phyloP scores from a whole-genome alignment of 371 early-diverging fungal genomes.

The Mucor lusitanicus region DNA sequence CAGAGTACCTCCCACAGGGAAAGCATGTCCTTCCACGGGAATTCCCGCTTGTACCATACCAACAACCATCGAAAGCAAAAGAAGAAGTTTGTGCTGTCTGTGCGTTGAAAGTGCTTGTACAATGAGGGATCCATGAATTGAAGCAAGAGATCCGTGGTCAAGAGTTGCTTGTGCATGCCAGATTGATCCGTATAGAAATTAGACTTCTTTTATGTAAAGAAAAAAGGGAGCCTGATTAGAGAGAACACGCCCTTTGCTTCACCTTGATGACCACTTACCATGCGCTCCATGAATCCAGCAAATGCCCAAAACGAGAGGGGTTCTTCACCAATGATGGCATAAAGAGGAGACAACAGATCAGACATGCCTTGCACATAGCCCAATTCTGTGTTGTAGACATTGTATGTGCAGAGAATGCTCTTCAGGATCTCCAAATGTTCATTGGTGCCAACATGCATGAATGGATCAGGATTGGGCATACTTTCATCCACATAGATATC shows the following conservation, averaged over 20 bases:
- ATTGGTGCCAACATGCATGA: slow-evolving; percentile 56
- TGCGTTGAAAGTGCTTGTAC: slow-evolving; percentile 74
- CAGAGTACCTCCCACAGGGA: slow-evolving; percentile 89
- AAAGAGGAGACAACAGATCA: slow-evolving; percentile 88
- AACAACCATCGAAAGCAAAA: slow-evolving; percentile 95
- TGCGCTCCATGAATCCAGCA: slow-evolving; percentile 83
- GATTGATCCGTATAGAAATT: slow-evolving; percentile 85
- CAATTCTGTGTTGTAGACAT: slow-evolving; percentile 55
- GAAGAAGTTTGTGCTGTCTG: slow-evolving; percentile 86
- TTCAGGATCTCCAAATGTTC: slow-evolving; percentile 77
- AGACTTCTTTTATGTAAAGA: slow-evolving; percentile 46
- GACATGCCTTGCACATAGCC: slow-evolving; percentile 98
- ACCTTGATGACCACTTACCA: slow-evolving; percentile 49
- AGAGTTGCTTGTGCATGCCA: slow-evolving; percentile 87
- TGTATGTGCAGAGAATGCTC: slow-evolving; percentile 86
- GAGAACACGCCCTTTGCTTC: background rate
- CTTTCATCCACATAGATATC: slow-evolving; percentile 74
- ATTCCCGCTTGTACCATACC: slow-evolving; percentile 94
- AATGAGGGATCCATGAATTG: slow-evolving; percentile 83
- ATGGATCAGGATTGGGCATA: slow-evolving; percentile 62
- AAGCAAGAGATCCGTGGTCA: slow-evolving; percentile 72
- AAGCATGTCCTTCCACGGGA: slow-evolving; percentile 79
- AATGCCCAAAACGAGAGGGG: slow-evolving; percentile 90
- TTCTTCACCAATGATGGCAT: slow-evolving; percentile 84
- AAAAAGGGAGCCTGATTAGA: background rate